A percentile compares a stretch with the other conserved stretches of the same genome.
phyloP scores from a whole-genome alignment of 2,329 filamentous ascomycete genomes.

The Penicillium sp. region DNA sequence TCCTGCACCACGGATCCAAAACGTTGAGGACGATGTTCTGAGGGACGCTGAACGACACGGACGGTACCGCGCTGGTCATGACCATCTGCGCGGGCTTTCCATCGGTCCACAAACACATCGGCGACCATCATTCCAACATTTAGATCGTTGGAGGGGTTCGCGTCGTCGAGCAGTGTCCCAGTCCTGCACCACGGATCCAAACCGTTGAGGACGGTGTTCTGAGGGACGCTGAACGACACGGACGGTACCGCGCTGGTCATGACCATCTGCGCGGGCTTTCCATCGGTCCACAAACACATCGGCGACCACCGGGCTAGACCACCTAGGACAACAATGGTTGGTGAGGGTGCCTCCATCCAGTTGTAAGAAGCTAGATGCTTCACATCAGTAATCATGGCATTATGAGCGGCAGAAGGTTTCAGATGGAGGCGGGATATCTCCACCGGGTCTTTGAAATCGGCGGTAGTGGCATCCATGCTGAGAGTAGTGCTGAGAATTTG shows the following conservation, averaged over 20 bases:
- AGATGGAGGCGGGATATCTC: too few relatives aligned
- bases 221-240: conserved; percentile 34
- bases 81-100: conserved; percentile 31
- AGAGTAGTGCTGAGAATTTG: too few relatives aligned
- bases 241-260: conserved; percentile 33
- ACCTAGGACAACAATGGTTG: too few relatives aligned
- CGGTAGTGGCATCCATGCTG: too few relatives aligned
- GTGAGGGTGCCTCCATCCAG: too few relatives aligned
- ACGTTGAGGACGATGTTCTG: conserved; percentile 20
- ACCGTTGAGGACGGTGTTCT: conserved; percentile 22
- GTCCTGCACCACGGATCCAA: conserved; percentile 34
- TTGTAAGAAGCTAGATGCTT: too few relatives aligned
- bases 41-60: conserved; percentile 34
- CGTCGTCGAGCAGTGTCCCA: conserved; percentile 36
- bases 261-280: conserved; percentile 30
- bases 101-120: conserved; percentile 37
- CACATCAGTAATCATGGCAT: too few relatives aligned
- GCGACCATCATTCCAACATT: conserved; percentile 33
- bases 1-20: conserved; percentile 36
- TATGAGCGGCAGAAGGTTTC: too few relatives aligned
- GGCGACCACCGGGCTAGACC: too few relatives aligned
- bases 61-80: conserved; percentile 34
- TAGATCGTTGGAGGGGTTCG: conserved; percentile 30
- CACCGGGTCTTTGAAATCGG: too few relatives aligned
- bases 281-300: conserved; percentile 39